Evolutionary conservation across 495 filamentous ascomycete species (phyloP), one percentile per base, ranked within the genome.

Genomic region (Melanomma pulvis-pyrius): DNA sequence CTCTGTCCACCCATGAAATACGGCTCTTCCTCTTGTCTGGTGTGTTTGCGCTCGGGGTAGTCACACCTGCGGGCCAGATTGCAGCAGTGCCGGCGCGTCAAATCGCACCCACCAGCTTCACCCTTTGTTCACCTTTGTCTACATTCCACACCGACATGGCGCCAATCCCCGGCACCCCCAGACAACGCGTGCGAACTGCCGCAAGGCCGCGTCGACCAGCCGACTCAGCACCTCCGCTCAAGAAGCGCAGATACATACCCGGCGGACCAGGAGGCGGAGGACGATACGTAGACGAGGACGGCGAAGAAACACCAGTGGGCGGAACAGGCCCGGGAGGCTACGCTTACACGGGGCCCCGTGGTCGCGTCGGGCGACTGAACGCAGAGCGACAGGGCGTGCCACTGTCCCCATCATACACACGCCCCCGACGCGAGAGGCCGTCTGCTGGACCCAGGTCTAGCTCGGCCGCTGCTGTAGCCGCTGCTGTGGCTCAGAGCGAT

Each of bases 401-500:
- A 69, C 80, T 19, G 80, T 82, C 81, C 19, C 77, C 82, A 29
- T 81, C 81, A 4, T 78, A 85, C 44, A 82, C 61, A 53, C 81
- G 84, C 62, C 81, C 83, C 2, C 76, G 80, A 69, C 77, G 82
- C 61, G 82, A 83, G 26, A 79, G 79, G 73, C 82, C 76, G 61
- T 67, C 73, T 61, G 65, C 80, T 77, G 68, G 80, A 71, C 70
- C 83, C 74, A 79, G 84, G 29, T 92, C 88, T 63, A 90, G 86
- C 69, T 93, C 90, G 19, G 91, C 92, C 22, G 92, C 92, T 25
- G 91, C 92, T 9, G 91, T 91, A 21, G 89, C 90, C 4, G 89
- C 91, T 39, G 92, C 92, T 25, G 84, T 92, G 25, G 91, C 91
- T 52, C 90, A 93, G 68, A 92, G 88, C 65, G 93, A 97, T 79